Base-by-base conservation (phyloP, 1,139 yeast species). In the Torulaspora globosa region DNA sequence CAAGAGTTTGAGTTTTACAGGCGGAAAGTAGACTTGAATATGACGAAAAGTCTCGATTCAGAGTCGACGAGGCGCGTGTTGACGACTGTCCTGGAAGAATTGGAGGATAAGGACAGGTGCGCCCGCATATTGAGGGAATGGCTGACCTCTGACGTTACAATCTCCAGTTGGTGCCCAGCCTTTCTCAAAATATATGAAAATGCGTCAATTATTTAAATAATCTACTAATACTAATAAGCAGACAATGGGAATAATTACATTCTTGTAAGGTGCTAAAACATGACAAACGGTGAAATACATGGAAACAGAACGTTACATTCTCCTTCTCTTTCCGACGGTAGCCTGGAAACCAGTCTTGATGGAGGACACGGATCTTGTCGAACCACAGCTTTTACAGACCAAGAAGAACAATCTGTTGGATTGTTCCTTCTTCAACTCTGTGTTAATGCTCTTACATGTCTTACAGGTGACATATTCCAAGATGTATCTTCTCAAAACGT, bases 301-400 rank as follows among this genome's bases (percentile, higher is more conserved):
- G 45, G 39, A 40, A 39, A 39, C 26, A 41, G 32, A 46, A 30
- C 36, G n/a, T 56, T 57, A 63, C 67, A 62, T 61, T 55, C 58
- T 62, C 55, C 56, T 63, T 61, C 67, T 63, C 52, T 61, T 63
- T 49, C 66, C 66, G 67, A 84, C 81, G 70, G 88, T 84, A 57
- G 98, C 99, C 75, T 90, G 97, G 95, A 88, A 92, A 82, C 99
- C 99, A 46, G 97, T 87, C 80, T 94, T 92, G 72, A 94, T 94
- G 41, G 96, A 88, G 57, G 95, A 83, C 51, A 92, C 99, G 42
- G 97, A 89, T 74, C 97, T 84, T 47, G 97, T 84, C 41, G 96
- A 87, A 58, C 98, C 98, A 78, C 99, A 92, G 48, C 96, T 88
- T 67, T 90, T 90, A 78, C 99, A 92, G 65, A 92, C 95, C 75